Conservation (phyloP, 495 filamentous ascomycete species). For the Lasiosphaeria hispida region DNA sequence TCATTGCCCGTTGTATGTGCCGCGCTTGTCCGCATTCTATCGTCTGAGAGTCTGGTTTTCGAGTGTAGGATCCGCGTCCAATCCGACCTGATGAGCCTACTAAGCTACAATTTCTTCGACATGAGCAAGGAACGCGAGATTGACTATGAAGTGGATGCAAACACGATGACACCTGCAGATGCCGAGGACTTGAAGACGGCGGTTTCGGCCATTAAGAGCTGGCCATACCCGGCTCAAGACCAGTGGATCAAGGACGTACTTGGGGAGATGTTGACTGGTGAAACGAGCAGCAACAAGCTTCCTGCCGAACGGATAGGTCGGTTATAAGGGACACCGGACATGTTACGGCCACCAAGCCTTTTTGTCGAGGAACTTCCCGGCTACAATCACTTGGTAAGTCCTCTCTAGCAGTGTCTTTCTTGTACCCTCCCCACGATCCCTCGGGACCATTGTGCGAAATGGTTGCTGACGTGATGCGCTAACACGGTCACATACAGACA, state of each 20-base stretch:
- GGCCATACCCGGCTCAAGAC: conserved; percentile 2
- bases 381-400: no score
- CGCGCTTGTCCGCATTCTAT: conserved; percentile 2
- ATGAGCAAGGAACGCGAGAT: conserved; percentile 1
- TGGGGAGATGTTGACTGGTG: neutral
- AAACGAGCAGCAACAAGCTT: neutral
- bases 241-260: neutral
- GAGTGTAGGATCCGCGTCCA: neutral
- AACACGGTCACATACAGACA: no score
- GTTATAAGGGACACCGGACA: conserved; percentile 2
- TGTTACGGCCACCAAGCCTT: no score
- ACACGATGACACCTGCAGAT: neutral
- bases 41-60: neutral
- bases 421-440: no score
- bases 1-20: neutral
- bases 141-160: conserved; percentile 1
- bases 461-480: no score
- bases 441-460: no score
- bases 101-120: conserved; percentile 1
- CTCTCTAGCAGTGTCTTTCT: no score
- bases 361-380: no score
- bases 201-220: conserved; percentile 1
- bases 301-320: neutral
- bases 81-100: conserved; percentile 1
- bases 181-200: neutral